Percentiles rank a stretch among this genome's conserved stretches.
phyloP scores from a whole-genome alignment of 345 rosid genomes.

The Eucalyptus shirleyi region DNA sequence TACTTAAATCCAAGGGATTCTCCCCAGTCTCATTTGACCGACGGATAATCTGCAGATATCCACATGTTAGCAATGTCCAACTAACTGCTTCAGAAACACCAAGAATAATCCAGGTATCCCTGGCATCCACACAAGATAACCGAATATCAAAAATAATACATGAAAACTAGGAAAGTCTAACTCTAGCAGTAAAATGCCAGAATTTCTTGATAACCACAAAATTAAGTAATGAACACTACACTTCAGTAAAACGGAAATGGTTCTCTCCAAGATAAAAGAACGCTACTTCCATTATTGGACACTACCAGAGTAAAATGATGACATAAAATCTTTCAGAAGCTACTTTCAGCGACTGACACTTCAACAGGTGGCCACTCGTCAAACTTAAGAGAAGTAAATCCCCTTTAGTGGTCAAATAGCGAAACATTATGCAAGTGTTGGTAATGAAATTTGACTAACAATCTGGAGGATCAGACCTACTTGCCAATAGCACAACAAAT shows the following conservation, averaged over 20 bases:
- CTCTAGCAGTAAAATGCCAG: background rate
- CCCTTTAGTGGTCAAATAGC: background rate
- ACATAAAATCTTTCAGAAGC: background rate
- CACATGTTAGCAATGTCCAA: background rate
- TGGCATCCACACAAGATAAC: background rate
- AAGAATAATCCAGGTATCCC: background rate
- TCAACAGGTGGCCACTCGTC: background rate
- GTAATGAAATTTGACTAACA: background rate
- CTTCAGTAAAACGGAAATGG: background rate
- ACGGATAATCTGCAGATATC: slow-evolving; percentile 44
- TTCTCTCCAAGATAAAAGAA: background rate
- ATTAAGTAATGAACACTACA: background rate
- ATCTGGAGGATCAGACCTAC: background rate
- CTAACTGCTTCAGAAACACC: background rate
- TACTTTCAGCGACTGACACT: background rate
- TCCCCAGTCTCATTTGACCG: slow-evolving; percentile 55
- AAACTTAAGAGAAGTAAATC: background rate
- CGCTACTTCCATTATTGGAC: background rate
- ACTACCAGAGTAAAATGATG: background rate
- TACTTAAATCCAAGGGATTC: slow-evolving; percentile 50
- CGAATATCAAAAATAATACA: background rate
- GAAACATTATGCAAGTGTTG: background rate
- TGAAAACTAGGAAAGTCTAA: background rate
- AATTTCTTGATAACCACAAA: background rate
- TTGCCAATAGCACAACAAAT: background rate